A percentile compares a stretch with the other conserved stretches of the same genome.
phyloP scores from a whole-genome alignment of 202 grass and related monocot genomes.

The Setaria viridis region DNA sequence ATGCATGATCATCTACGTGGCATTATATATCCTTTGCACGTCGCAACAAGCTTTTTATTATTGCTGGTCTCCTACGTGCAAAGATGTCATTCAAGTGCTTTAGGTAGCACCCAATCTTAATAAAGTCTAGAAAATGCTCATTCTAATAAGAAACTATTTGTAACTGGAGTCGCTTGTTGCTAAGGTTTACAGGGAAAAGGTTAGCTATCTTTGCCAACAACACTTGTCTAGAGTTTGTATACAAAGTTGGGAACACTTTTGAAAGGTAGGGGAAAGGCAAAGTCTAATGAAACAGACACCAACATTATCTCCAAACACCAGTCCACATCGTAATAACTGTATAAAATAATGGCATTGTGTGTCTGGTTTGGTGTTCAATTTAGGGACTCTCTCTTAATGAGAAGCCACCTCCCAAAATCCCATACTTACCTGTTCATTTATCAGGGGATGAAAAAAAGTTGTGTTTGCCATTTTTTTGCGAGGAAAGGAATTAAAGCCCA shows the following conservation, averaged over 20 bases:
- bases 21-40: background rate
- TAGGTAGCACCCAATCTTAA: background rate
- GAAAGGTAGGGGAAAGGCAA: slow-evolving; percentile 42
- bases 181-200: slow-evolving; percentile 30
- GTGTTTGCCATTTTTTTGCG: too few relatives aligned
- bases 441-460: background rate
- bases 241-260: slow-evolving; percentile 44
- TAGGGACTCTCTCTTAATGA: too few relatives aligned
- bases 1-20: background rate
- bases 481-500: too few relatives aligned
- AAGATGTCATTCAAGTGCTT: background rate
- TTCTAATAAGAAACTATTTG: background rate
- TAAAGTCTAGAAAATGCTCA: background rate
- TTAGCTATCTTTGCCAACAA: slow-evolving; percentile 39
- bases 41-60: background rate
- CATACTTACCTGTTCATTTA: too few relatives aligned
- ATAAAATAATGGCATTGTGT: background rate
- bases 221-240: slow-evolving; percentile 41
- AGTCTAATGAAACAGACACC: slow-evolving; percentile 33
- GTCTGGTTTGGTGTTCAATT: background rate
- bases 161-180: slow-evolving; percentile 8
- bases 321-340: background rate
- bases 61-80: background rate
- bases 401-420: background rate
- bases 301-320: slow-evolving; percentile 42